Evolutionary conservation across 495 filamentous ascomycete species (phyloP).

Genomic region (Xylaria bambusicola): DNA sequence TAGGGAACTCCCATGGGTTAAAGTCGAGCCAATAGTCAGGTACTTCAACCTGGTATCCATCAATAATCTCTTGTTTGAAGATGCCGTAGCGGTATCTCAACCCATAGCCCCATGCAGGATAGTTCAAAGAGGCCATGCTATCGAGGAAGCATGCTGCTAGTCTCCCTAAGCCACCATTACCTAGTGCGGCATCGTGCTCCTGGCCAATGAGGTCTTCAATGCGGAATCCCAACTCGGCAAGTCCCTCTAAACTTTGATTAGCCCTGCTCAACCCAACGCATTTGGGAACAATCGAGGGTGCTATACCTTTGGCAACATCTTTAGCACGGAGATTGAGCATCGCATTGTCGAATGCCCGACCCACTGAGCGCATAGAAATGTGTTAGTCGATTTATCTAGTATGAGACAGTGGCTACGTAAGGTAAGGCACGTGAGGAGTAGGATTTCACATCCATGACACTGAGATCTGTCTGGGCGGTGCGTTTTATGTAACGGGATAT

Average conservation of each 20-base stretch:
- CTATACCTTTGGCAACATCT: constrained; percentile 73
- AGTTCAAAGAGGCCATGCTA: constrained; percentile 91
- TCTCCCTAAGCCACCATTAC: constrained; percentile 93
- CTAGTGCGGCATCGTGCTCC: constrained; percentile 94
- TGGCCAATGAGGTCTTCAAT: constrained; percentile 94
- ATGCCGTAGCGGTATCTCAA: constrained; percentile 96
- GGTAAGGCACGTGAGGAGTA: too few species aligned
- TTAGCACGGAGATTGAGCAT: constrained; percentile 95
- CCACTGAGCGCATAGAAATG: constrained; percentile 51
- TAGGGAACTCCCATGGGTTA: constrained; percentile 98
- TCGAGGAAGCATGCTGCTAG: constrained; percentile 96
- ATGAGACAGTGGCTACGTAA: too few species aligned
- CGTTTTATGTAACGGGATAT: too few species aligned
- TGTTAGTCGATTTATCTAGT: too few species aligned
- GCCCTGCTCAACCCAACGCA: neutral
- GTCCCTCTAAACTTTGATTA: constrained; percentile 60
- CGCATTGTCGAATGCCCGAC: constrained; percentile 92
- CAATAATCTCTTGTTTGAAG: constrained; percentile 98
- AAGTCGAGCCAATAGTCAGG: constrained; percentile 99
- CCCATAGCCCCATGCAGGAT: constrained; percentile 95
- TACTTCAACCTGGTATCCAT: constrained; percentile 96
- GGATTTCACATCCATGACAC: too few species aligned
- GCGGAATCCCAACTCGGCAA: constrained; percentile 88
- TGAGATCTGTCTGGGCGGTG: too few species aligned
- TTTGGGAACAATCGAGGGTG: neutral